A percentile compares a stretch with the other conserved stretches of the same genome.
These are phyloP conservation scores for Irpex lacteus DNA, from an alignment of 1,284 basidiomycete genomes.

Conservation along the genomic window DNA sequence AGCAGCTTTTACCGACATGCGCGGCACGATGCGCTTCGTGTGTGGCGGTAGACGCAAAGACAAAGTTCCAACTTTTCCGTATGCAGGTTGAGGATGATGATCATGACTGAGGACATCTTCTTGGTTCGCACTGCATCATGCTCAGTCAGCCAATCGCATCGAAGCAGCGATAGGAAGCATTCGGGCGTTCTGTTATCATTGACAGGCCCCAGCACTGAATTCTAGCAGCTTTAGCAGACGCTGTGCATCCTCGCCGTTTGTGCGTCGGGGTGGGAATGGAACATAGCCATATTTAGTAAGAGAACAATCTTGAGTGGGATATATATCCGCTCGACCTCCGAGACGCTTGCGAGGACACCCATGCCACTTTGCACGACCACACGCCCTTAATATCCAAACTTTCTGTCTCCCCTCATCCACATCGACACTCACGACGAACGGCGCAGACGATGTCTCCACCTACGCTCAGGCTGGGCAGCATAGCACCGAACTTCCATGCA, in stretches of 20 bases:
- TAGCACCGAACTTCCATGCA: slow-evolving; percentile 81
- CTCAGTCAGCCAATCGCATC: neutral
- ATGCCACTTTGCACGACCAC: slow-evolving; percentile 1
- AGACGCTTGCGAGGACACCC: slow-evolving; percentile 1
- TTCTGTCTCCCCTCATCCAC: neutral
- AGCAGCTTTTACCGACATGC: neutral
- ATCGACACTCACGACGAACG: neutral
- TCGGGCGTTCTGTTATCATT: slow-evolving; percentile 2
- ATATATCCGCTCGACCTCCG: neutral
- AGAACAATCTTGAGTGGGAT: neutral
- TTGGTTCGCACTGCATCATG: neutral
- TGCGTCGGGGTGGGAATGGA: slow-evolving; percentile 2
- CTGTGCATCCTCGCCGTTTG: neutral
- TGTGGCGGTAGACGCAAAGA: neutral
- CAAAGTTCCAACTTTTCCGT: neutral
- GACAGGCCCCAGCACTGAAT: neutral
- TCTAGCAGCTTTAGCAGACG: neutral
- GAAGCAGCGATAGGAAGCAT: neutral
- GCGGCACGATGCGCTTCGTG: neutral
- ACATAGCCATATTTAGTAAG: slow-evolving; percentile 5
- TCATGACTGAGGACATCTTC: neutral
- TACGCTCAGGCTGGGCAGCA: slow-evolving; percentile 69
- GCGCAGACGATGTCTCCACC: slow-evolving; percentile 27
- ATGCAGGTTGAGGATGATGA: neutral
- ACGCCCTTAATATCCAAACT: neutral